Conservation (phyloP, 768 basidiomycete species). For the Melanogaster broomeanus region DNA sequence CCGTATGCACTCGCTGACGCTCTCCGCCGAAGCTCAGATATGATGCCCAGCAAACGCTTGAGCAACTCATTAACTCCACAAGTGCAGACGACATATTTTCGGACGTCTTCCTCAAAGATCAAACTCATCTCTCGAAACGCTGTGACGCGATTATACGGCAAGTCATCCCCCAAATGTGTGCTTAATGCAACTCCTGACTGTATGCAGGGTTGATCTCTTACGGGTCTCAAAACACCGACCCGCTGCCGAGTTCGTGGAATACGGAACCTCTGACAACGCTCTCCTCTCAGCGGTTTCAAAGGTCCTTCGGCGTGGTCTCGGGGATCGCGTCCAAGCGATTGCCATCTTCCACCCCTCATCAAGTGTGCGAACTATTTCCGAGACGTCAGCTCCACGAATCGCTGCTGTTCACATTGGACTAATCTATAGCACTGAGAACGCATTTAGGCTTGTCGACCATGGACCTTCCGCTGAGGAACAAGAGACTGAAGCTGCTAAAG, state of each 20-base stretch:
- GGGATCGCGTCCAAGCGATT: slow-evolving; percentile 67
- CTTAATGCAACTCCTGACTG: slow-evolving; percentile 5
- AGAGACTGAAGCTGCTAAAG: slow-evolving; percentile 47
- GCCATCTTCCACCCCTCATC: slow-evolving; percentile 58
- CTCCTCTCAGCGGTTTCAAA: slow-evolving; percentile 53
- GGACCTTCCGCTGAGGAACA: slow-evolving; percentile 77
- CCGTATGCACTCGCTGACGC: background rate
- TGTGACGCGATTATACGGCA: slow-evolving; percentile 77
- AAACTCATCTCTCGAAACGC: slow-evolving; percentile 59
- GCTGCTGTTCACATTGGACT: slow-evolving; percentile 70
- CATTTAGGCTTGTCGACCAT: slow-evolving; percentile 87
- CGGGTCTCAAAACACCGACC: slow-evolving; percentile 45
- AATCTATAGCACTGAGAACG: slow-evolving; percentile 67
- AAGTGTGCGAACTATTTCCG: slow-evolving; percentile 46
- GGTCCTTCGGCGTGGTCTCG: slow-evolving; percentile 65
- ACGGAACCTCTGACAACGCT: slow-evolving; percentile 59
- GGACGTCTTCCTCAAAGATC: slow-evolving; percentile 71
- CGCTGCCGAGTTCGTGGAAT: slow-evolving; percentile 45
- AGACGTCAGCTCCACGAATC: slow-evolving; percentile 53
- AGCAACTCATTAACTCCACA: slow-evolving; percentile 52
- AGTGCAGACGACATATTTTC: slow-evolving; percentile 63
- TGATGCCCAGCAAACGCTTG: slow-evolving; percentile 76
- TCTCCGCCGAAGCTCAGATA: slow-evolving; percentile 57
- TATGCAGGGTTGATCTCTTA: slow-evolving; percentile 47
- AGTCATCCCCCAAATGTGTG: slow-evolving; percentile 16